Evolutionary conservation across 2,329 filamentous ascomycete species (phyloP).

Genomic region (Teratosphaeria destructans): DNA sequence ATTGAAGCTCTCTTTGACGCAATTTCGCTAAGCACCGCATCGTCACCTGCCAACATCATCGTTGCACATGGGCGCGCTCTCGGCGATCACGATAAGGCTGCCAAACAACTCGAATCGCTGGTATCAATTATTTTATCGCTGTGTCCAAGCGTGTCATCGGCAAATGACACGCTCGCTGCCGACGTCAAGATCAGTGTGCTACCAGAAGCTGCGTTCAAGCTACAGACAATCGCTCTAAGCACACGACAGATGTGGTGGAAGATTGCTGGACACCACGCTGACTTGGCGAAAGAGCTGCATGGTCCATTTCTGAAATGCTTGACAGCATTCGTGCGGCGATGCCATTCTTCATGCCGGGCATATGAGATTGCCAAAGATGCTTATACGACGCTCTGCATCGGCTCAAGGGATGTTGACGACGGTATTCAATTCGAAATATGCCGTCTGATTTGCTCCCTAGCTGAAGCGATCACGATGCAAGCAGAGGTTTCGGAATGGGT

Average conservation of each 20-base stretch:
- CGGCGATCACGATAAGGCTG: constrained; percentile 44
- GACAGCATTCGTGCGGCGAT: constrained; percentile 40
- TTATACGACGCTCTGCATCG: background rate
- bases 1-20: constrained; percentile 49
- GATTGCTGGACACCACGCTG: constrained; percentile 48
- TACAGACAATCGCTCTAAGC: constrained; percentile 55
- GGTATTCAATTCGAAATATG: background rate
- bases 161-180: constrained; percentile 48
- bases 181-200: constrained; percentile 46
- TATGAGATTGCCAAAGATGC: background rate
- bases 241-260: constrained; percentile 57
- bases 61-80: constrained; percentile 37
- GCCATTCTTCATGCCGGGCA: background rate
- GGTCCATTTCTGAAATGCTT: constrained; percentile 55
- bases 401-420: background rate
- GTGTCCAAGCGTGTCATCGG: constrained; percentile 55
- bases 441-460: background rate
- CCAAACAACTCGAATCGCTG: constrained; percentile 56
- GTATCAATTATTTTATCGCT: constrained; percentile 56
- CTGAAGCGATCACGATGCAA: background rate
- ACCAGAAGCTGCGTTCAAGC: constrained; percentile 48
- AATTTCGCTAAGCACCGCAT: constrained; percentile 42
- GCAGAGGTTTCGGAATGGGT: background rate
- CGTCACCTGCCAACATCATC: constrained; percentile 51
- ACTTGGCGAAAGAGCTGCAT: constrained; percentile 55